Base-by-base conservation (phyloP, 2,329 filamentous ascomycete genomes). In the Paramyrothecium roridum region DNA sequence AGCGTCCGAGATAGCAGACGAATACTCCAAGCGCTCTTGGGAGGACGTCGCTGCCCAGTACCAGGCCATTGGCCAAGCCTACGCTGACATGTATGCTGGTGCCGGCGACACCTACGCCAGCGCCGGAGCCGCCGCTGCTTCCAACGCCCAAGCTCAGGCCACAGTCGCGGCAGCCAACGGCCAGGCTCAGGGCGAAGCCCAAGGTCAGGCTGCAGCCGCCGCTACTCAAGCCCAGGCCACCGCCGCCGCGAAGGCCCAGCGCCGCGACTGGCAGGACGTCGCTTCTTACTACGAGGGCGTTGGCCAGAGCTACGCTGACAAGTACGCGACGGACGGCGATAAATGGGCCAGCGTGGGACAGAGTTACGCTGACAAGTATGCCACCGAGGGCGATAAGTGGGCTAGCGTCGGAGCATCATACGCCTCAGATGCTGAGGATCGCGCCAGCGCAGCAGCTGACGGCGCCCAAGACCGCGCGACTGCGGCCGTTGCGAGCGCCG, bases 41-140 rank as follows among this genome's bases (percentile, higher is more conserved):
- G 4, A 48, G 22, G 46, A 80, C 16, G 80, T 78, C 62, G 43
- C 56, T 56, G 7, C 52, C 56, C 2, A 60, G 48, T 2, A 48
- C 43, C 7, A 55, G 58, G 1, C 61, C 43, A 7, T 55, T n/a
- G 8, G 53, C 34, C 21, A 48, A 3, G 22, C 11, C 46, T 22
- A 20, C 22, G 46, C 46, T 19, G 20, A 8, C 19, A 8, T 10
- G 46, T 48, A 48, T 22, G 46, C 17, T 16, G 46, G 20, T 8
- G 17, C 16, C 12, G 46, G 46, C 46, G 20, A 13, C 46, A 13
- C 20, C 22, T 48, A 48, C 22, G 46, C 46, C 46, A 48, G 46
- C 46, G n/a, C 16, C 46, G 46, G 16, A 19, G 17, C 46, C 19
- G 19, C 46, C 8, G 19, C 19, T 13, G 17, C 17, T 13, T 6